phyloP scores from a whole-genome alignment of 2,329 filamentous ascomycete genomes.

The Colletotrichum tofieldiae region DNA sequence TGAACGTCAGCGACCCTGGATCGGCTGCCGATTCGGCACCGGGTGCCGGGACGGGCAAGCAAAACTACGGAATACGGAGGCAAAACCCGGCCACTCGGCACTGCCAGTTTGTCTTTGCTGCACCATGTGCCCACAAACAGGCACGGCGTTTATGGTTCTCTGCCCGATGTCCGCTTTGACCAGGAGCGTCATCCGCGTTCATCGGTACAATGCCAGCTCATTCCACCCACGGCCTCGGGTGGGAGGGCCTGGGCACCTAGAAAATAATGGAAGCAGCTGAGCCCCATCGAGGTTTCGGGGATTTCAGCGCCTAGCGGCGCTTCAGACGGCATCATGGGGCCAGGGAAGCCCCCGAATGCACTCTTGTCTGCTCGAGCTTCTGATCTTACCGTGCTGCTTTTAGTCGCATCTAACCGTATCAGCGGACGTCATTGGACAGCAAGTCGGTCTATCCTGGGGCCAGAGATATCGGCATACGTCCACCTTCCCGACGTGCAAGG shows the following conservation, averaged over 20 bases:
- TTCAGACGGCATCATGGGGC: slow-evolving; percentile 12
- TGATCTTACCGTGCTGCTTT: not conserved
- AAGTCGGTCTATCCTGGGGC: not conserved
- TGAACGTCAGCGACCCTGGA: slow-evolving; percentile 3
- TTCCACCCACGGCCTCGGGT: not conserved
- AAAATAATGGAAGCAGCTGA: not conserved
- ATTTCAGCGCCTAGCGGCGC: slow-evolving; percentile 12
- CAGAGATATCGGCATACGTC: slow-evolving; percentile 1
- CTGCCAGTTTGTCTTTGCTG: not conserved
- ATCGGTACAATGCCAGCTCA: not conserved
- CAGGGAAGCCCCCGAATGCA: not conserved
- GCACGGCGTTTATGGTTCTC: slow-evolving; percentile 12
- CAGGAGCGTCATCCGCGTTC: not conserved
- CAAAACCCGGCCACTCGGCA: slow-evolving; percentile 5
- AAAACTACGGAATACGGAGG: slow-evolving; percentile 5
- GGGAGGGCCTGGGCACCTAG: not conserved
- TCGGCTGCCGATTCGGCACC: slow-evolving; percentile 21
- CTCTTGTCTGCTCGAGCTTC: not conserved
- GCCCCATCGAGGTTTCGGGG: not conserved
- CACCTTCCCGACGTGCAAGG: slow-evolving; percentile 6
- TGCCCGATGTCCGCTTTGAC: not conserved
- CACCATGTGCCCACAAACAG: not conserved
- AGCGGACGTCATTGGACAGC: slow-evolving; percentile 11
- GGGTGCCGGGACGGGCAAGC: not conserved
- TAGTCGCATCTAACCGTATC: not conserved